These are phyloP conservation scores for Hylodesmum podocarpum DNA, from an alignment of 306 rosid genomes.

Conservation along the genomic window DNA sequence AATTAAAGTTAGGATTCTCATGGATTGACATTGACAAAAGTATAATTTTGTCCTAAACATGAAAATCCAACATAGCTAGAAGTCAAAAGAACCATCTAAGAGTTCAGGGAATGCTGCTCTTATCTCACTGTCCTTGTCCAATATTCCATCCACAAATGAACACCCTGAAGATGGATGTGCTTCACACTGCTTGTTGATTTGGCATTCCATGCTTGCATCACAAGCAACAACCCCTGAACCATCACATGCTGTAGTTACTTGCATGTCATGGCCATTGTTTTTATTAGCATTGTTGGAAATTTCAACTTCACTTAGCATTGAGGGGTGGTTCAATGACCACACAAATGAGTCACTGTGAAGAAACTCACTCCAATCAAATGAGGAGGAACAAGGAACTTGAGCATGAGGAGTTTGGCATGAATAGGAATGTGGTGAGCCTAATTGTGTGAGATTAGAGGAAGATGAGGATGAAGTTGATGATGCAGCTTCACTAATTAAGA, in stretches of 20 bases:
- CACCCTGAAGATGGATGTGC: conserved; percentile 42
- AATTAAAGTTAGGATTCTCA: no score
- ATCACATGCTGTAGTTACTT: conserved; percentile 22
- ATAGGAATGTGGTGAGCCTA: conserved; percentile 44
- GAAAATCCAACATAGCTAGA: no score
- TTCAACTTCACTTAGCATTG: conserved; percentile 34
- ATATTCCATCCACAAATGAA: conserved; percentile 74
- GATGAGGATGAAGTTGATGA: conserved; percentile 76
- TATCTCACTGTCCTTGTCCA: conserved; percentile 77
- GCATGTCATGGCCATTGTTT: conserved; percentile 18
- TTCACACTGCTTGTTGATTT: conserved; percentile 32
- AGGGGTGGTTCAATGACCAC: conserved; percentile 28
- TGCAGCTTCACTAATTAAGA: conserved; percentile 60
- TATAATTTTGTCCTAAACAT: no score
- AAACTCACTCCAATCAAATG: conserved; percentile 64
- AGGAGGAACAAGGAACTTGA: conserved; percentile 40
- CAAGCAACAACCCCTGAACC: conserved; percentile 26
- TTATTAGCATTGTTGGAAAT: background rate
- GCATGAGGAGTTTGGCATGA: conserved; percentile 40
- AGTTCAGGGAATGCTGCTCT: conserved; percentile 70
- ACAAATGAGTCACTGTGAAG: conserved; percentile 50
- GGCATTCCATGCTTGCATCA: conserved; percentile 37
- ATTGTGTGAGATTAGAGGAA: conserved; percentile 48
- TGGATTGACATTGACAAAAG: no score
- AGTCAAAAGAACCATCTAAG: conserved; percentile 67